A percentile compares a stretch with the other conserved stretches of the same genome.
phyloP scores from a whole-genome alignment of 2,329 filamentous ascomycete species.

The Xylaria sp. region DNA sequence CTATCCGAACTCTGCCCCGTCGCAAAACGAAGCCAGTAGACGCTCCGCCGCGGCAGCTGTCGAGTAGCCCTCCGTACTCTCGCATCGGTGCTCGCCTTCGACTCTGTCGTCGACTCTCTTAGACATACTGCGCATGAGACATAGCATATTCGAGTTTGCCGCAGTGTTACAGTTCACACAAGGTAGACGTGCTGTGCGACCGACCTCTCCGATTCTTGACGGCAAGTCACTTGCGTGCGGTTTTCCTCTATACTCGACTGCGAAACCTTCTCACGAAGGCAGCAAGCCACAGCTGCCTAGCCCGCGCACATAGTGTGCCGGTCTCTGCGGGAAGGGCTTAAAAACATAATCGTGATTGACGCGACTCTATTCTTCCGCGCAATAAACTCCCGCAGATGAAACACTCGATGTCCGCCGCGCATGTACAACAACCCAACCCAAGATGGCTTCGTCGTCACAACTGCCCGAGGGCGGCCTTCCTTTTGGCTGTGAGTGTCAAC shows the following conservation, averaged over 20 bases:
- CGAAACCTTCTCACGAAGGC: neutral
- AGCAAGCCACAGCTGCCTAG: neutral
- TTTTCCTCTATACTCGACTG: neutral
- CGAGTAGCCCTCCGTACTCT: neutral
- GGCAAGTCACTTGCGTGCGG: neutral
- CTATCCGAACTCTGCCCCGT: neutral
- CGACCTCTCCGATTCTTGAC: neutral
- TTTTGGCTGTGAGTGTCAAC: slow-evolving; percentile 71
- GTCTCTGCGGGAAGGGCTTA: slow-evolving; percentile 1
- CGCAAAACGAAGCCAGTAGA: slow-evolving; percentile 3
- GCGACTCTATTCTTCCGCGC: slow-evolving; percentile 22
- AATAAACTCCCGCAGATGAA: slow-evolving; percentile 34
- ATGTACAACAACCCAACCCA: slow-evolving; percentile 62
- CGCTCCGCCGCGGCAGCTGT: neutral
- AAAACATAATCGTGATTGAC: neutral
- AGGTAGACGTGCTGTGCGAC: neutral
- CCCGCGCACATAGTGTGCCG: slow-evolving; percentile 1
- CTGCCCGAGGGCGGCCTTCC: slow-evolving; percentile 65
- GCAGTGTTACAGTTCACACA: neutral
- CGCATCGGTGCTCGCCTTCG: neutral
- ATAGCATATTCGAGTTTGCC: neutral
- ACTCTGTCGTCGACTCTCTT: neutral
- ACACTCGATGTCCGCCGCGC: slow-evolving; percentile 65
- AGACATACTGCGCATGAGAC: neutral
- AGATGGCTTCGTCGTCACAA: slow-evolving; percentile 69